These are phyloP conservation scores for Borealophlyctis nickersoniae DNA, from an alignment of 192 early-diverging fungal species.

Conservation along the genomic window DNA sequence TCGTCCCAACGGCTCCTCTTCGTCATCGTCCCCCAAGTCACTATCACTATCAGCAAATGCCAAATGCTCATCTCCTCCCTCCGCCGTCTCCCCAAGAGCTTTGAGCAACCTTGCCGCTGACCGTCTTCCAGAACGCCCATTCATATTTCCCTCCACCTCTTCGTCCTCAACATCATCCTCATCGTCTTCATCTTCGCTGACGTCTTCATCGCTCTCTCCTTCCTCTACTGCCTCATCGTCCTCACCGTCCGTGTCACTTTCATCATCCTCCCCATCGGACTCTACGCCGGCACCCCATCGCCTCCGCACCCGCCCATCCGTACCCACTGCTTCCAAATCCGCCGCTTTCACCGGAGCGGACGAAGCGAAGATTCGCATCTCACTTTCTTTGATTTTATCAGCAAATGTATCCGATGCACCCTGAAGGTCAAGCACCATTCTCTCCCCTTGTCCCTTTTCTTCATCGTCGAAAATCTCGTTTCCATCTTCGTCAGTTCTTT, in stretches of 20 bases:
- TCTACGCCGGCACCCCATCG: conserved; percentile 43
- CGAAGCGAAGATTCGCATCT: conserved; percentile 65
- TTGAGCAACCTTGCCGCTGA: conserved; percentile 9
- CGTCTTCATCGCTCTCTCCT: conserved; percentile 43
- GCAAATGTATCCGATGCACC: conserved; percentile 73
- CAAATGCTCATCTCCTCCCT: conserved; percentile 44
- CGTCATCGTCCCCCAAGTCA: conserved; percentile 60
- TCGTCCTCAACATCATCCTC: conserved; percentile 35
- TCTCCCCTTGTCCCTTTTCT: conserved; percentile 72
- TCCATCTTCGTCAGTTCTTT: conserved; percentile 49
- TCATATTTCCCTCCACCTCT: conserved; percentile 5
- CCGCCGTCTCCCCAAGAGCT: conserved; percentile 35
- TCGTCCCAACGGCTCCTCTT: conserved; percentile 12
- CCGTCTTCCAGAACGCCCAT: conserved; percentile 4
- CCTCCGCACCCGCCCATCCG: conserved; percentile 8
- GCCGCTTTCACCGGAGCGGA: conserved; percentile 55
- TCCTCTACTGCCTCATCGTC: conserved; percentile 40
- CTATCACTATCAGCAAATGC: conserved; percentile 65
- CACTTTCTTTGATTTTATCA: conserved; percentile 63
- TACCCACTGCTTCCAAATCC: background rate
- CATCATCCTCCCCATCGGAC: conserved; percentile 47
- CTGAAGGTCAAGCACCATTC: conserved; percentile 91
- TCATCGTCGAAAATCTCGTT: conserved; percentile 41
- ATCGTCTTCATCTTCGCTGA: conserved; percentile 50
- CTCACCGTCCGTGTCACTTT: conserved; percentile 30